Conservation (phyloP, 768 basidiomycete species). For the Tricholoma saponaceum region DNA sequence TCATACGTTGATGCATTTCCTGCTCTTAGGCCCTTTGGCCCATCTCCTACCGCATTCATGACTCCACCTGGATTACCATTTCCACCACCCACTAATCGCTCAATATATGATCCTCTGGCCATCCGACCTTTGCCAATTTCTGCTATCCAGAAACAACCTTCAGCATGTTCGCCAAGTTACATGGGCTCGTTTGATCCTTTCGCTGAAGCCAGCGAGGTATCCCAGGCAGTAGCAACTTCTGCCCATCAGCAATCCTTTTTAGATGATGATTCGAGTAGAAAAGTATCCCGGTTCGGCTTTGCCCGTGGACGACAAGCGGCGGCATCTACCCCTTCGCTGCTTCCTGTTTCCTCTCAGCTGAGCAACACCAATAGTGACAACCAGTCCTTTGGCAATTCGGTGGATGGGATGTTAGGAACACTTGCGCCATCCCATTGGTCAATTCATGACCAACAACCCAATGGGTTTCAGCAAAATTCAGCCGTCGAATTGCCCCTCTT, state of each 20-base stretch:
- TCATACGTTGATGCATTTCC: conserved; percentile 72
- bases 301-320: conserved; percentile 68
- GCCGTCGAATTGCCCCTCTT: conserved; percentile 40
- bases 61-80: conserved; percentile 54
- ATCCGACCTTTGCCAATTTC: conserved; percentile 30
- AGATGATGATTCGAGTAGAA: conserved; percentile 59
- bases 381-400: conserved; percentile 40
- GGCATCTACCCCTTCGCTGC: conserved; percentile 53
- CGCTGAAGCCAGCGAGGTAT: conserved; percentile 53
- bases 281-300: conserved; percentile 79
- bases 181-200: conserved; percentile 82
- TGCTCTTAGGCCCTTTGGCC: conserved; percentile 39
- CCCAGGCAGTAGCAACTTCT: conserved; percentile 28
- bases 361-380: conserved; percentile 42
- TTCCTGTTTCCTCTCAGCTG: conserved; percentile 52
- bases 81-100: conserved; percentile 40
- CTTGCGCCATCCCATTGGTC: conserved; percentile 38
- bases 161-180: conserved; percentile 49
- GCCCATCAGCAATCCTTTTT: conserved; percentile 34
- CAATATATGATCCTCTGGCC: conserved; percentile 53
- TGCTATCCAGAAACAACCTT: conserved; percentile 38
- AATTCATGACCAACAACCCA: conserved; percentile 34
- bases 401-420: conserved; percentile 30
- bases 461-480: conserved; percentile 34
- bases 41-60: conserved; percentile 32